Base-by-base conservation (phyloP, 75 land plant genomes). In the Larix kaempferi region DNA sequence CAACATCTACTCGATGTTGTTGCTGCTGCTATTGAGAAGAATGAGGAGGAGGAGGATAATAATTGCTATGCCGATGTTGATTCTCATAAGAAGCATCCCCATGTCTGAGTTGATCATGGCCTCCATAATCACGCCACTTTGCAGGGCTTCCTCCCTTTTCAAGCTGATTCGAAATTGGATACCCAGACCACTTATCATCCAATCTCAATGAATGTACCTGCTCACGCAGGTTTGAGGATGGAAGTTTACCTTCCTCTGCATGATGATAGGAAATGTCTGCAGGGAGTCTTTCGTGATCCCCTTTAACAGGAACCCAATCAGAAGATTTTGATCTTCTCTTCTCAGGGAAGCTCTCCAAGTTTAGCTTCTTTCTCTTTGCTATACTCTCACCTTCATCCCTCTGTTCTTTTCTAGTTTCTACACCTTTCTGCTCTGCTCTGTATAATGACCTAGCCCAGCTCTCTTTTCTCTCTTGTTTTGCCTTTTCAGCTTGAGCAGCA, bases 401-500 rank as follows among this genome's bases (percentile, higher is more conserved):
- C 4, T 41, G 73, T 39, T 69, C 54, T 23, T 69, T 69, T 41
- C 21, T 39, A 12, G 8, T n/a, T 39, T 69, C 52, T 41, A 44
- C 21, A 17, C 39, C 55, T 73, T 82, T 76, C 23, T 25, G 56
- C 57, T 81, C 83, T 69, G 64, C 16, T 39, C 25, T 61, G 61
- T 78, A 56, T 23, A 71, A 8, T 39, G 57, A 62, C 56, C 75
- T 84, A 0, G 84, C 74, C 81, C 79, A 80, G 61, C 75, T 79
- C 65, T 87, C 77, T 59, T 76, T 82, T 27, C 78, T 77, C 55
- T 82, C 89, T 8, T 77, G 71, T 78, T 80, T 84, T 44, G 59
- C 59, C 60, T 84, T 87, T 77, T 87, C 86, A n/a, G 37, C 74
- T 52, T 81, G 81, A 23, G 78, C 82, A 33, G 35, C 78, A 60